Base-by-base conservation (phyloP, 768 basidiomycete genomes). In the Boletellus emodensis region DNA sequence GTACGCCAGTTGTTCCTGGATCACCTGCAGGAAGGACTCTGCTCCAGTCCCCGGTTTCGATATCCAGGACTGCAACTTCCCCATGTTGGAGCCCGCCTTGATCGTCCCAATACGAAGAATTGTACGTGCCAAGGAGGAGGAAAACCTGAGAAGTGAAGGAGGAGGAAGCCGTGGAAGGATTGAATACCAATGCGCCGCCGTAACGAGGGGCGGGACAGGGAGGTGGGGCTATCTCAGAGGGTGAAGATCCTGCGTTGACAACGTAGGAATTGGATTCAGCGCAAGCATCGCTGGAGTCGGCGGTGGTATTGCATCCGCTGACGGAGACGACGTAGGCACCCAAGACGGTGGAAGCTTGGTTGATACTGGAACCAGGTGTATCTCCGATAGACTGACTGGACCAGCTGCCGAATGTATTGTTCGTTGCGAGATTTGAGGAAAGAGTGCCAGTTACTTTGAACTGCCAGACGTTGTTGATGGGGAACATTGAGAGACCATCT, bases 21-120 rank as follows among this genome's bases (percentile, higher is more conserved):
- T 91, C 88, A 33, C 87, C 87, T 33, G 89, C 75, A 35, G 89
- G 89, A 33, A 90, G 66, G 15, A 88, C 65, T 56, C 89, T 79
- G 41, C 80, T 82, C 90, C 87, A 91, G 9, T 76, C 71, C 6
- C 79, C 84, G 3, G 81, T 77, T 32, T 74, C 70, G 30, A 75
- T 72, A 55, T 88, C 80, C 35, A 90, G 68, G 12, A 90, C 71
- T 49, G 77, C 89, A 48, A 92, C 81, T 76, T 91, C 90, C 32
- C 90, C 90, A 1, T 72, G 71, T n/a, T 71, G 64, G 15, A 83
- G 71, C 1, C 81, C 81, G 28, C 73, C 75, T 34, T 73, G 76
- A 61, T 90, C 89, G 43, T 85, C 60, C 89, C 88, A 91, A 42
- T 72, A 59, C 7, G 81, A 77, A 9, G 71, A 63, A 61, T 91